Conservation (phyloP, 495 filamentous ascomycete genomes). For the Daldinia concentrica region DNA sequence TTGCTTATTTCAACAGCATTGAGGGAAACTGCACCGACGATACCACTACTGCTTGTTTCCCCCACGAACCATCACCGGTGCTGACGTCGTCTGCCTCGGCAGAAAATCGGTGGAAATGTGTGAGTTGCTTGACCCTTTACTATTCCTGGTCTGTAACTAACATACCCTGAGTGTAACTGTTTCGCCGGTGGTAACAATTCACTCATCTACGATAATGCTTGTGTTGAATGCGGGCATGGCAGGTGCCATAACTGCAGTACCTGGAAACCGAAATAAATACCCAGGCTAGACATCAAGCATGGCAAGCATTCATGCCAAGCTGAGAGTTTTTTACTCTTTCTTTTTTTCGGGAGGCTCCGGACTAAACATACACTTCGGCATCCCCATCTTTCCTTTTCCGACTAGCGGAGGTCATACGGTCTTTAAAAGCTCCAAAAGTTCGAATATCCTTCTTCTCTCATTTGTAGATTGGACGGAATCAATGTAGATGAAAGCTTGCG, state of each 20-base stretch:
- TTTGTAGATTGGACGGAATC: not conserved
- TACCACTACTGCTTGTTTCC: not conserved
- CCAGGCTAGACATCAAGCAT: slow-evolving; percentile 2
- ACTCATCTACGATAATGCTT: not conserved
- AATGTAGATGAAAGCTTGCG: slow-evolving; percentile 19
- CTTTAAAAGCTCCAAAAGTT: slow-evolving; percentile 15
- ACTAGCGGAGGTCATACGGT: not conserved
- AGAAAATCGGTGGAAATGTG: slow-evolving; percentile 31
- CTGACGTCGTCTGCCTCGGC: not conserved
- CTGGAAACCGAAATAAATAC: slow-evolving; percentile 4
- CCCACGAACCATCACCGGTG: not conserved
- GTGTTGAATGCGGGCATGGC: not conserved
- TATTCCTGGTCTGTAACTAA: slow-evolving; percentile 8
- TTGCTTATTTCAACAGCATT: not conserved
- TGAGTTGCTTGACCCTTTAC: not conserved
- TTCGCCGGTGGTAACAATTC: slow-evolving; percentile 6
- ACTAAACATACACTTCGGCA: slow-evolving; percentile 4
- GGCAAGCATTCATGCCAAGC: not conserved
- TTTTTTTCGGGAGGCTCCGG: not conserved
- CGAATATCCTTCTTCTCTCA: not conserved
- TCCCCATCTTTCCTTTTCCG: not conserved
- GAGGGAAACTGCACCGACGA: not conserved
- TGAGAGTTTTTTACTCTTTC: not conserved
- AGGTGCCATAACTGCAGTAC: not conserved
- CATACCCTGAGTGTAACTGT: slow-evolving; percentile 24